Conservation (phyloP, 2,329 filamentous ascomycete species). For the Lachnellula subtilissima region DNA sequence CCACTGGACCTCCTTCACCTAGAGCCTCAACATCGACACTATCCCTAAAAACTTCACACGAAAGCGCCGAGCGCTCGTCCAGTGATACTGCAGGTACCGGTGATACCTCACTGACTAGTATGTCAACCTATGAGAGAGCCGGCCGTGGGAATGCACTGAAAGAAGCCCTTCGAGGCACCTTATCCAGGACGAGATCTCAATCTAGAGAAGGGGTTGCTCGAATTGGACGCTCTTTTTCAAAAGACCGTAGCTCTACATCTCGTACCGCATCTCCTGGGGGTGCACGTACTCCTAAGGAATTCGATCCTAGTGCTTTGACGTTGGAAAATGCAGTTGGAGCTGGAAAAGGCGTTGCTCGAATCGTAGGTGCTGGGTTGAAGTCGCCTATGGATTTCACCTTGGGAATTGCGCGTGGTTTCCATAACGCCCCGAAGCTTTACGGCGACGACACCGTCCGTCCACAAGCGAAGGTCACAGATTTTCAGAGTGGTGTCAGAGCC, state of each 20-base stretch:
- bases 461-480: slow-evolving; percentile 71
- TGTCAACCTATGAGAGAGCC: slow-evolving; percentile 11
- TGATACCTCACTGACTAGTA: slow-evolving; percentile 19
- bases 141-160: slow-evolving; percentile 25
- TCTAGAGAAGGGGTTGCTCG: slow-evolving; percentile 4
- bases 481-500: slow-evolving; percentile 70
- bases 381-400: slow-evolving; percentile 82
- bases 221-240: slow-evolving; percentile 9
- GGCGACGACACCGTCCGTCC: slow-evolving; percentile 77
- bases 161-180: slow-evolving; percentile 27
- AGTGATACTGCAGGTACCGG: slow-evolving; percentile 8
- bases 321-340: slow-evolving; percentile 60
- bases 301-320: slow-evolving; percentile 33
- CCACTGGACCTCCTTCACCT: slow-evolving; percentile 4
- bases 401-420: slow-evolving; percentile 77
- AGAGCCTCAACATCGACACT: slow-evolving; percentile 6
- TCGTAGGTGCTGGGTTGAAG: slow-evolving; percentile 70
- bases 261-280: slow-evolving; percentile 24
- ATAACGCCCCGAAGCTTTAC: slow-evolving; percentile 81
- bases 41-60: slow-evolving; percentile 24
- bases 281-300: slow-evolving; percentile 19
- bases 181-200: slow-evolving; percentile 21
- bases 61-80: slow-evolving; percentile 19
- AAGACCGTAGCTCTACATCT: slow-evolving; percentile 13
- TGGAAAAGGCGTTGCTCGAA: slow-evolving; percentile 63